phyloP scores from a whole-genome alignment of 2,329 filamentous ascomycete genomes.

The Sporothrix euskadiensis region DNA sequence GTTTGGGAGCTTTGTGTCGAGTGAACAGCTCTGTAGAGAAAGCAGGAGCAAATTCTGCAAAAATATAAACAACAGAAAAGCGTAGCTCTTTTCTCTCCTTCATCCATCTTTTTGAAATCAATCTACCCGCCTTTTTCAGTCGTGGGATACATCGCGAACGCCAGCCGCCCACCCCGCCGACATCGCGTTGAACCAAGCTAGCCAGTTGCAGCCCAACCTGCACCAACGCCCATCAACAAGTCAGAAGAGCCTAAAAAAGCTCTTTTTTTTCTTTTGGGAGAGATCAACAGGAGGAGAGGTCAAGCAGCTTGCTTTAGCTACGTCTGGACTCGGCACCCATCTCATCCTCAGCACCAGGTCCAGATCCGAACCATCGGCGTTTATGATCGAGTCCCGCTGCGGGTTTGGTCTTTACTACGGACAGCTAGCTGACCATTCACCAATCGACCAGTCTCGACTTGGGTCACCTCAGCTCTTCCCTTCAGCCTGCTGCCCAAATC shows the following conservation, averaged over 20 bases:
- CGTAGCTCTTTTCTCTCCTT: neutral
- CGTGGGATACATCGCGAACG: neutral
- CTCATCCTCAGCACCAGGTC: neutral
- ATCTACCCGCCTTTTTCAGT: neutral
- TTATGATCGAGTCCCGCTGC: neutral
- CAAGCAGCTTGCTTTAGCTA: neutral
- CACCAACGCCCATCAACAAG: neutral
- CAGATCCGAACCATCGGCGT: neutral
- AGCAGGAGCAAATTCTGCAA: neutral
- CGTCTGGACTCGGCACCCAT: neutral
- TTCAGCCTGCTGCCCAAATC: neutral
- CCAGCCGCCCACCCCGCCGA: neutral
- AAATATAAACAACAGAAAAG: neutral
- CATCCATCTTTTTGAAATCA: conserved; percentile 1
- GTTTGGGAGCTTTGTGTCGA: neutral
- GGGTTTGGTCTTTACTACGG: no score
- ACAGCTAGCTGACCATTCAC: neutral
- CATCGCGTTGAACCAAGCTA: conserved; percentile 1
- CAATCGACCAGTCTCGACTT: neutral
- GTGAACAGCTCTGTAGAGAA: neutral
- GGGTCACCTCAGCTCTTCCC: neutral
- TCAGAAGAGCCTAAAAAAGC: neutral
- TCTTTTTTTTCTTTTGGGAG: neutral
- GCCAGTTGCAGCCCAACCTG: neutral
- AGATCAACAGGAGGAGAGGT: neutral